Conservation (phyloP, 345 rosid genomes). For the Citrus cavaleriei region DNA sequence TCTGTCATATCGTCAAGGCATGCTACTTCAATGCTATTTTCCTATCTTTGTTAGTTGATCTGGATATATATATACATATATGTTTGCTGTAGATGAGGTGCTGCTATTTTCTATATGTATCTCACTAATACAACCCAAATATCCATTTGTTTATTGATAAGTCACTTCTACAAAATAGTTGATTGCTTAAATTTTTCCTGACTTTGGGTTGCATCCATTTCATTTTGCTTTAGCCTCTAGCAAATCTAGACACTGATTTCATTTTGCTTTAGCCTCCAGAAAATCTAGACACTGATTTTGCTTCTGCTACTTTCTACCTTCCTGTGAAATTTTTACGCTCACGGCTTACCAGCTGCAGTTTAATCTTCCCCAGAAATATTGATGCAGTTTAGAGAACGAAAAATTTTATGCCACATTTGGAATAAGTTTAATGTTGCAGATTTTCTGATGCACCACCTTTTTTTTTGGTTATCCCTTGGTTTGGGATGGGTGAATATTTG, state of each 20-base stretch:
- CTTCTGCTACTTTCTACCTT: background rate
- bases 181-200: background rate
- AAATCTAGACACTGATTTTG: background rate
- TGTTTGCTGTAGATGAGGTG: background rate
- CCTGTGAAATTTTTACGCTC: background rate
- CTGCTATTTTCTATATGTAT: background rate
- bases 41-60: too few relatives aligned
- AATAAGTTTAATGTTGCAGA: background rate
- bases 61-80: too few relatives aligned
- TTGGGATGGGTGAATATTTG: background rate
- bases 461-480: background rate
- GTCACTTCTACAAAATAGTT: background rate
- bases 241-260: background rate
- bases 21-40: too few relatives aligned
- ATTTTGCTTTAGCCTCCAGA: background rate
- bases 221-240: background rate
- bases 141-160: background rate
- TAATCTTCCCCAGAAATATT: background rate
- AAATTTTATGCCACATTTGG: background rate
- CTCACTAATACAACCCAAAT: background rate
- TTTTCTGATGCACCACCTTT: background rate
- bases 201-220: background rate
- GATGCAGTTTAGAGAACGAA: background rate
- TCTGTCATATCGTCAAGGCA: too few relatives aligned
- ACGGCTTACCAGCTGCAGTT: background rate